phyloP scores from a whole-genome alignment of 1,284 basidiomycete genomes.

The Pyrrhoderma noxium region DNA sequence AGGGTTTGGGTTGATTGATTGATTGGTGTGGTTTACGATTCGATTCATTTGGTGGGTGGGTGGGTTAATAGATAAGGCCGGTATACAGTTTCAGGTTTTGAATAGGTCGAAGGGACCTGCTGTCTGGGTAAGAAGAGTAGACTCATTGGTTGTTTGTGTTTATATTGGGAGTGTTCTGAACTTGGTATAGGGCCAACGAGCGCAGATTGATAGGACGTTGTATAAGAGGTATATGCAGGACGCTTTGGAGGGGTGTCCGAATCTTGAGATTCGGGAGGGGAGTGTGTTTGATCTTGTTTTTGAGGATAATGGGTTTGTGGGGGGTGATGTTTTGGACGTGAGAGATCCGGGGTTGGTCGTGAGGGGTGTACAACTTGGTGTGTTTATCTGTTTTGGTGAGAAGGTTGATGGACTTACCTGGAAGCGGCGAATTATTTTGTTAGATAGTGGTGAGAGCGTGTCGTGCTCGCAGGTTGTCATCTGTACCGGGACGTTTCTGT shows the following conservation, averaged over 20 bases:
- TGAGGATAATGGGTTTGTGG: slow-evolving; percentile 33
- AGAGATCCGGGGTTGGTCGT: slow-evolving; percentile 30
- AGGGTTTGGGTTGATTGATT: neutral
- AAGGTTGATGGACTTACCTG: too few relatives aligned
- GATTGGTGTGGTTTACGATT: too few relatives aligned
- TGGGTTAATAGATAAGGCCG: slow-evolving; percentile 79
- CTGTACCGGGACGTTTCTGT: slow-evolving; percentile 87
- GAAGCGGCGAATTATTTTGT: too few relatives aligned
- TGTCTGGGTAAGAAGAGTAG: slow-evolving; percentile 58
- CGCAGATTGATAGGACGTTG: slow-evolving; percentile 79
- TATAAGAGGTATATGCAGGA: slow-evolving; percentile 81
- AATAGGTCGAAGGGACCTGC: slow-evolving; percentile 84
- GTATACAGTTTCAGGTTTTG: slow-evolving; percentile 81
- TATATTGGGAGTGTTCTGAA: too few relatives aligned
- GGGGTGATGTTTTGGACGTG: too few relatives aligned
- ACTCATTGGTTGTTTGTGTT: neutral
- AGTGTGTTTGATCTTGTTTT: slow-evolving; percentile 78
- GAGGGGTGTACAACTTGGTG: slow-evolving; percentile 64
- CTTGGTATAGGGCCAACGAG: slow-evolving; percentile 65
- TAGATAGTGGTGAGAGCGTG: slow-evolving; percentile 73
- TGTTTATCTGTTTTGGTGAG: too few relatives aligned
- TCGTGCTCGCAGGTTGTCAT: slow-evolving; percentile 76
- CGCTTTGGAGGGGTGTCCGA: slow-evolving; percentile 49
- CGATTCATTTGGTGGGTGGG: neutral
- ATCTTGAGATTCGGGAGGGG: slow-evolving; percentile 63